Evolutionary conservation across 108 stramenopile species (phyloP).

Genomic region (Cyclotella cryptica): DNA sequence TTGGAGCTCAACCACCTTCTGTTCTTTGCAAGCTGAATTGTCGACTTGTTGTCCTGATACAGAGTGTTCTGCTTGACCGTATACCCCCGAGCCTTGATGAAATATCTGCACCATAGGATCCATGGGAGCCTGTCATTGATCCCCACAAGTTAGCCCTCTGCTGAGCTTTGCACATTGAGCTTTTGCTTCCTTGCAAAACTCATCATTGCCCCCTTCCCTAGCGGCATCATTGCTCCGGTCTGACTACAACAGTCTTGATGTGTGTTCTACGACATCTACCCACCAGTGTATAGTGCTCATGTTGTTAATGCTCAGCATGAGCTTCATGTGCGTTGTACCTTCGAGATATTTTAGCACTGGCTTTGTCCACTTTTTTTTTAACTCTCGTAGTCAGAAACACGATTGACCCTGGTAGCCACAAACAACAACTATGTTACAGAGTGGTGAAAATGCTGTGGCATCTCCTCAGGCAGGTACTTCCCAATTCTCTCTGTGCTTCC

Average conservation of each 20-base stretch:
- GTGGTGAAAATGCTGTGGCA: background rate
- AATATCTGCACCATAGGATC: slow-evolving; percentile 24
- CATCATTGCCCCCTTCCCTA: no score
- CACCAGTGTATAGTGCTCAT: background rate
- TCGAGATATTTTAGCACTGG: no score
- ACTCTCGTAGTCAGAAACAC: background rate
- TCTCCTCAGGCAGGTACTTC: background rate
- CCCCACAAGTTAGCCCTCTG: slow-evolving; percentile 21
- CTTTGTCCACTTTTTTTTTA: background rate
- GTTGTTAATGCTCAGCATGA: background rate
- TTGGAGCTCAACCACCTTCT: slow-evolving; percentile 6
- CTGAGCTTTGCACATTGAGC: background rate
- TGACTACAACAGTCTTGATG: background rate
- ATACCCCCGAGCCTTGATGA: slow-evolving; percentile 23
- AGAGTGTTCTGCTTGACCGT: background rate
- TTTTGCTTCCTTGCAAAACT: no score
- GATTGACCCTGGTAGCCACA: no score
- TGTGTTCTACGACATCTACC: background rate
- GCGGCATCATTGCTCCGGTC: no score
- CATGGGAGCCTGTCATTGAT: slow-evolving; percentile 10
- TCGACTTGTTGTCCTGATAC: slow-evolving; percentile 21
- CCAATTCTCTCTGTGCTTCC: background rate
- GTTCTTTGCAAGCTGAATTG: slow-evolving; percentile 11
- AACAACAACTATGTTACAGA: background rate
- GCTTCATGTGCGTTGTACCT: background rate